A percentile compares a stretch with the other conserved stretches of the same genome.
phyloP scores from a whole-genome alignment of 73 alveolate genomes.

The Vitrella brassicaformis region DNA sequence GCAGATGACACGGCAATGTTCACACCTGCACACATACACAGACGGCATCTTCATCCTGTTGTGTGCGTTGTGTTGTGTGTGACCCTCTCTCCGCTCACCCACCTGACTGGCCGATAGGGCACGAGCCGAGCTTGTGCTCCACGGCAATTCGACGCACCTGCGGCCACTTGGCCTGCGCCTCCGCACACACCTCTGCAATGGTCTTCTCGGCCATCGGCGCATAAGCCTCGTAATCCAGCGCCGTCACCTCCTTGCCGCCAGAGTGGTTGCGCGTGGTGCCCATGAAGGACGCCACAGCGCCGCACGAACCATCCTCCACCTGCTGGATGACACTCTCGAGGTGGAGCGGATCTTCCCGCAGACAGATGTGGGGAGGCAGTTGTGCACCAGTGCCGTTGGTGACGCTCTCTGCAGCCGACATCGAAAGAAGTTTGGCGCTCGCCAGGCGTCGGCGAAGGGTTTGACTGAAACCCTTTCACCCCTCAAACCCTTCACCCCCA shows the following conservation, averaged over 20 bases:
- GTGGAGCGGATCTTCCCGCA: too few relatives aligned
- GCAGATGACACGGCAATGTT: not conserved
- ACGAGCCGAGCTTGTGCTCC: not conserved
- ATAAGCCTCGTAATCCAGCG: not conserved
- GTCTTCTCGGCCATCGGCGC: not conserved
- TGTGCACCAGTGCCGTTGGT: too few relatives aligned
- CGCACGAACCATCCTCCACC: not conserved
- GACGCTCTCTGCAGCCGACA: too few relatives aligned
- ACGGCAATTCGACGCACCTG: not conserved
- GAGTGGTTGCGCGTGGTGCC: not conserved
- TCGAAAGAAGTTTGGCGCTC: too few relatives aligned
- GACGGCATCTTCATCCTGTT: not conserved
- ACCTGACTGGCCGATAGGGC: not conserved
- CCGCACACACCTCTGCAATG: not conserved
- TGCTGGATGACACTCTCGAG: not conserved
- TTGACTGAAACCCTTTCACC: too few relatives aligned
- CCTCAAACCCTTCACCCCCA: too few relatives aligned
- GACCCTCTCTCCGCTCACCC: not conserved
- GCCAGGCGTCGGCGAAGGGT: too few relatives aligned
- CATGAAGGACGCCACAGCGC: not conserved
- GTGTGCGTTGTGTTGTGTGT: not conserved
- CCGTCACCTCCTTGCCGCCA: not conserved
- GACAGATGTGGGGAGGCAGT: too few relatives aligned
- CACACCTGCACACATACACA: not conserved
- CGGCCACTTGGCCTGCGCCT: not conserved